A percentile compares a stretch with the other conserved stretches of the same genome.
These are phyloP conservation scores for Sphaerosporella brunnea DNA, from an alignment of 495 filamentous ascomycete species.

Conservation along the genomic window DNA sequence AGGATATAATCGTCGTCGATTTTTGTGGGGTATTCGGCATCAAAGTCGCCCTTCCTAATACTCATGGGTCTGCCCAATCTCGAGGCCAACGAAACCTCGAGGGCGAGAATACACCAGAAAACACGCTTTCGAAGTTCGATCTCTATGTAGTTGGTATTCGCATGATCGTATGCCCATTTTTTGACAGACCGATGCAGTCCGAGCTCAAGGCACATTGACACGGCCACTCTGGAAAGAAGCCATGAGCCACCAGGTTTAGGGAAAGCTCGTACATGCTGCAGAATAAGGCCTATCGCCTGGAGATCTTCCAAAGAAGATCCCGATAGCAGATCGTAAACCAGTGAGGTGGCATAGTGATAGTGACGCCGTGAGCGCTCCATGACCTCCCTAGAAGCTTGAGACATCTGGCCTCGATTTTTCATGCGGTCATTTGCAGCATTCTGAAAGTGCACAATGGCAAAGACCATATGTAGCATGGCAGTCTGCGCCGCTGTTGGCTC, in stretches of 20 bases:
- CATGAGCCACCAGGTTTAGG: constrained; percentile 61
- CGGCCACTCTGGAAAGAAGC: constrained; percentile 41
- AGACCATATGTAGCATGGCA: constrained; percentile 59
- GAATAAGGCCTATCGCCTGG: constrained; percentile 54
- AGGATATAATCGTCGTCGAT: constrained; percentile 43
- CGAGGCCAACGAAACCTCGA: constrained; percentile 47
- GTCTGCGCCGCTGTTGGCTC: constrained; percentile 43
- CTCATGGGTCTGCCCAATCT: constrained; percentile 62
- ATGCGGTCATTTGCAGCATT: constrained; percentile 45
- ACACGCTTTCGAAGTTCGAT: constrained; percentile 59
- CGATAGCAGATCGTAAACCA: constrained; percentile 43
- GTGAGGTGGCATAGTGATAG: constrained; percentile 53
- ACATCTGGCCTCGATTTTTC: constrained; percentile 22
- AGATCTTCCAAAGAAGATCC: constrained; percentile 44
- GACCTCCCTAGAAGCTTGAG: constrained; percentile 25
- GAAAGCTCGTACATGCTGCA: constrained; percentile 49
- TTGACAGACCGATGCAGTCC: constrained; percentile 55
- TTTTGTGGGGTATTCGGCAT: constrained; percentile 52
- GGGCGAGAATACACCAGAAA: constrained; percentile 50
- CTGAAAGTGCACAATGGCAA: constrained; percentile 60
- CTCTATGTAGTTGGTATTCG: constrained; percentile 37
- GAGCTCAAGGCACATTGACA: constrained; percentile 49
- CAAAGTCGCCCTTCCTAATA: constrained; percentile 49
- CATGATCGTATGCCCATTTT: constrained; percentile 35
- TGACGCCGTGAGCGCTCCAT: constrained; percentile 47